Evolutionary conservation across 805 yeast genomes (phyloP).

Genomic region (Pichia manshurica): DNA sequence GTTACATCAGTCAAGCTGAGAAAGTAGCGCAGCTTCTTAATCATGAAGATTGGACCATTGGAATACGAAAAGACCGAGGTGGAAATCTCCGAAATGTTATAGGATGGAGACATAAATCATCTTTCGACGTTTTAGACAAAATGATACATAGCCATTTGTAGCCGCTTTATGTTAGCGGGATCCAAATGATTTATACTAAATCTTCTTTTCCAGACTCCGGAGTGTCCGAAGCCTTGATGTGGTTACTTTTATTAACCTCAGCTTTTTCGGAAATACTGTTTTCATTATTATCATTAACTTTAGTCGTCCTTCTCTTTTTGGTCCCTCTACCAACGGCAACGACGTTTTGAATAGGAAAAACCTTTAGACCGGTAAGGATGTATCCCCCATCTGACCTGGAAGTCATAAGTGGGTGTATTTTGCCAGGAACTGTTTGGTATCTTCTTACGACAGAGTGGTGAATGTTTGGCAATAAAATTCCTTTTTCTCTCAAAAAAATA

Average conservation of each 20-base stretch:
- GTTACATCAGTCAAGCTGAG: constrained; percentile 51
- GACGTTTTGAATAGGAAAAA: constrained; percentile 60
- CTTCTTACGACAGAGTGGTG: constrained; percentile 77
- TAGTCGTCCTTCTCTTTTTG: constrained; percentile 33
- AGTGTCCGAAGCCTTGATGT: neutral
- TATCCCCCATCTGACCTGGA: constrained; percentile 91
- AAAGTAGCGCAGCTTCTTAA: constrained; percentile 10
- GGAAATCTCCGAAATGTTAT: constrained; percentile 53
- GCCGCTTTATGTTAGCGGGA: neutral
- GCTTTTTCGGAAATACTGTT: neutral
- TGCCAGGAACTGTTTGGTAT: constrained; percentile 90
- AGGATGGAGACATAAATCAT: constrained; percentile 43
- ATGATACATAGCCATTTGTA: constrained; percentile 15
- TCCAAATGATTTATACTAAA: neutral
- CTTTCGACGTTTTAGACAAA: constrained; percentile 12
- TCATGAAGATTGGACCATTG: constrained; percentile 36
- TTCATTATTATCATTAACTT: constrained; percentile 13
- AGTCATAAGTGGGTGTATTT: constrained; percentile 93
- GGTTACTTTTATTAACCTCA: neutral
- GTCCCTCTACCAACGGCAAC: constrained; percentile 67
- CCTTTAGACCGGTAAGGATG: constrained; percentile 70
- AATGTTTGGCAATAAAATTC: constrained; percentile 77
- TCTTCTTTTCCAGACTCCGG: constrained; percentile 1
- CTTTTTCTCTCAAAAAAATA: constrained; percentile 55
- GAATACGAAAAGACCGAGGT: constrained; percentile 44